These are phyloP conservation scores for Ceratocystis diversiconidia DNA, from an alignment of 2,329 filamentous ascomycete genomes.

Conservation along the genomic window DNA sequence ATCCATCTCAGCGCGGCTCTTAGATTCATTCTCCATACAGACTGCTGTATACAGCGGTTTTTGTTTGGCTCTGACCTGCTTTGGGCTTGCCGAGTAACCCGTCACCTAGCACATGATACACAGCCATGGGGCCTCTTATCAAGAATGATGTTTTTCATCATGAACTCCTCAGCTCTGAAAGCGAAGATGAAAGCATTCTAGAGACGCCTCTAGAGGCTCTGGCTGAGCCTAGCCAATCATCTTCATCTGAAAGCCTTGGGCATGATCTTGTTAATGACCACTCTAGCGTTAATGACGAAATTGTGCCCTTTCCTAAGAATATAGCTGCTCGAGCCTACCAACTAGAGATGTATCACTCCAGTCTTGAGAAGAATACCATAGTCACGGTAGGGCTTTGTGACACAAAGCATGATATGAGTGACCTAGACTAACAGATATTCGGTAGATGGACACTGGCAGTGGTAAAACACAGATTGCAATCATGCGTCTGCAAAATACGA, in stretches of 20 bases:
- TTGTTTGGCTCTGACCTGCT: neutral
- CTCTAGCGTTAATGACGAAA: neutral
- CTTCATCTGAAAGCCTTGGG: neutral
- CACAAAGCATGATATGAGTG: constrained; percentile 17
- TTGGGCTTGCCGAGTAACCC: too few species aligned
- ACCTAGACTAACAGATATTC: neutral
- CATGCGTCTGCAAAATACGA: constrained; percentile 8
- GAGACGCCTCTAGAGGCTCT: neutral
- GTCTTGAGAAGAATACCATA: constrained; percentile 55
- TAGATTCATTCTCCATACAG: neutral
- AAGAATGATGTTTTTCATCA: neutral
- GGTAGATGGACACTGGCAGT: constrained; percentile 64
- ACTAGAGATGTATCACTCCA: constrained; percentile 59
- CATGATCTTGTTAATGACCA: neutral
- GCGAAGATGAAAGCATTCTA: neutral
- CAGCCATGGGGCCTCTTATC: neutral
- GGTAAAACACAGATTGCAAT: constrained; percentile 58
- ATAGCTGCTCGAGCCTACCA: constrained; percentile 51
- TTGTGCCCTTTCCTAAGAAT: neutral
- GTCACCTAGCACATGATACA: neutral
- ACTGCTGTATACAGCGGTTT: neutral
- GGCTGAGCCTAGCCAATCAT: neutral
- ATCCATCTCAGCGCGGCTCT: neutral
- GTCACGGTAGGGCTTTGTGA: constrained; percentile 41
- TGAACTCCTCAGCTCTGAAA: neutral